Conservation (phyloP, 2,329 filamentous ascomycete genomes). For the Talaromyces rugulosus region DNA sequence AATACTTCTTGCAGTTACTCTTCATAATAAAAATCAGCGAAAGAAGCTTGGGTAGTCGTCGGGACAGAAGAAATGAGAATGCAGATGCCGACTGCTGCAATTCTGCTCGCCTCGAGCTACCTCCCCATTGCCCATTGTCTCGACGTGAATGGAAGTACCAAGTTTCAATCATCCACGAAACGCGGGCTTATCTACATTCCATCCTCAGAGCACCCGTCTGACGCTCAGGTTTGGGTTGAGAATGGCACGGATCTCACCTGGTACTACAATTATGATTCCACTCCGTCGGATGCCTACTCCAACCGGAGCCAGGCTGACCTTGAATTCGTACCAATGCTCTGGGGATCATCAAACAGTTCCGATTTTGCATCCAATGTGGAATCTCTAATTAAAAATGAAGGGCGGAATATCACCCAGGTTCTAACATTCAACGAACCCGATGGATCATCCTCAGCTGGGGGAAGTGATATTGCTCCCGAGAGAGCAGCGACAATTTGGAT, state of each 20-base stretch:
- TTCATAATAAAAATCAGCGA: not conserved
- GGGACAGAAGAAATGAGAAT: constrained; percentile 55
- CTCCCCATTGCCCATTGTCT: not conserved
- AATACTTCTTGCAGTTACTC: not conserved
- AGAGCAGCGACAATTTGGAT: constrained; percentile 12
- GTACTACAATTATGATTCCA: constrained; percentile 10
- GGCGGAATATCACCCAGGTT: constrained; percentile 10
- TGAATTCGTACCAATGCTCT: constrained; percentile 12
- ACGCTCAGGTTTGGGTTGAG: constrained; percentile 9
- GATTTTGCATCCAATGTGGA: constrained; percentile 5
- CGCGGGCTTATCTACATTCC: constrained; percentile 10
- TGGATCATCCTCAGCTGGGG: constrained; percentile 7
- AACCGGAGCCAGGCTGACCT: constrained; percentile 10
- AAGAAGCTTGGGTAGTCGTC: not conserved
- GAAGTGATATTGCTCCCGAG: constrained; percentile 7
- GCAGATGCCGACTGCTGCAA: constrained; percentile 39
- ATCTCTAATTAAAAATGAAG: constrained; percentile 1
- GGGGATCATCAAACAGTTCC: constrained; percentile 10
- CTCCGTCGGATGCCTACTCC: constrained; percentile 1
- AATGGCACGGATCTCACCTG: constrained; percentile 7
- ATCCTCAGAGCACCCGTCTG: constrained; percentile 1
- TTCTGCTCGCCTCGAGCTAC: not conserved
- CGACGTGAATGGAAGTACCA: constrained; percentile 8
- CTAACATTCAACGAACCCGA: constrained; percentile 13
- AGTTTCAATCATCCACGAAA: constrained; percentile 8